Evolutionary conservation across 306 rosid species (phyloP).

Genomic region (Gillenia trifoliata): DNA sequence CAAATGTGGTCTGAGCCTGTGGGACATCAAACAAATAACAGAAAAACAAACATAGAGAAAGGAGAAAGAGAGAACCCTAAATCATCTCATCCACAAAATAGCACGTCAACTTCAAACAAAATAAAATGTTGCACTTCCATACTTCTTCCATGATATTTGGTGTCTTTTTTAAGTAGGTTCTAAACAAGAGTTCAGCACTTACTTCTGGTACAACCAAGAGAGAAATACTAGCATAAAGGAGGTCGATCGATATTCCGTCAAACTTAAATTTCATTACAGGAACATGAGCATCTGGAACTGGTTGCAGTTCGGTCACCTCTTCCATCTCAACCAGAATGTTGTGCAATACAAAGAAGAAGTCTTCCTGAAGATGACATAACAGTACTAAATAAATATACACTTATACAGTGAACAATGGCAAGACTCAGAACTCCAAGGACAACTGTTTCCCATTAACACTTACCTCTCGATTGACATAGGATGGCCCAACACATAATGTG

Average conservation of each 20-base stretch:
- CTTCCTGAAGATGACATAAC: slow-evolving; percentile 50
- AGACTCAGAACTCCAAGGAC: background rate
- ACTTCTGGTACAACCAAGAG: slow-evolving; percentile 83
- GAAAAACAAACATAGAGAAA: background rate
- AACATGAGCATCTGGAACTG: slow-evolving; percentile 88
- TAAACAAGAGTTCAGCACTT: slow-evolving; percentile 26
- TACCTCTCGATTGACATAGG: slow-evolving; percentile 78
- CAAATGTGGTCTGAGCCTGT: background rate
- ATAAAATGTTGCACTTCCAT: background rate
- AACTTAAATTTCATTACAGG: slow-evolving; percentile 95
- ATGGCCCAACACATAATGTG: slow-evolving; percentile 83
- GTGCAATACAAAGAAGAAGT: slow-evolving; percentile 70
- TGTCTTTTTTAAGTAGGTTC: too few species aligned
- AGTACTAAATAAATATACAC: background rate
- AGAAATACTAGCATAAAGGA: slow-evolving; percentile 81
- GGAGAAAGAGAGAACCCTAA: background rate
- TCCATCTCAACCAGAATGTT: slow-evolving; percentile 70
- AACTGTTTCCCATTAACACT: background rate
- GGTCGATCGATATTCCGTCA: slow-evolving; percentile 74
- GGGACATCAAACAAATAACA: background rate
- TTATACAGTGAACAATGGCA: slow-evolving; percentile 2
- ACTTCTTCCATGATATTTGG: background rate
- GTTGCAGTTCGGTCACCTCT: slow-evolving; percentile 88
- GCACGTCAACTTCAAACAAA: background rate
- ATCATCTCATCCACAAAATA: background rate